Conservation (phyloP, 306 rosid genomes). For the peach (Prunus persica) region DNA sequence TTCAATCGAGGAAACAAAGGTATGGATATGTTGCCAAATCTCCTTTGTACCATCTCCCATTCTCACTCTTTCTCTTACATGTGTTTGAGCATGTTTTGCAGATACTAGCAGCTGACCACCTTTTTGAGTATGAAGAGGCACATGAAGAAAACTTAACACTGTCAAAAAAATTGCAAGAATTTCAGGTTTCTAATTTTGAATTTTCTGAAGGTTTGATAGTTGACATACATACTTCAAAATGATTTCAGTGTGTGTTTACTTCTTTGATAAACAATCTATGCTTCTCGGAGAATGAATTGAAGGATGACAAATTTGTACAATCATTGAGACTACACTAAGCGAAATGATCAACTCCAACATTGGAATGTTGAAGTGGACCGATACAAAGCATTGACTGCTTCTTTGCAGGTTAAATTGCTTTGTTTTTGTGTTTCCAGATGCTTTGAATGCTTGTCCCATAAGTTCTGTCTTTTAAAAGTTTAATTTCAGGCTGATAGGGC, state of each 20-base stretch:
- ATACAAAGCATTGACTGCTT: constrained; percentile 56
- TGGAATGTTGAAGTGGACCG: constrained; percentile 75
- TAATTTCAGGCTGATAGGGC: constrained; percentile 69
- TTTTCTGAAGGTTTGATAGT: constrained; percentile 7
- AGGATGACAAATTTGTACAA: constrained; percentile 75
- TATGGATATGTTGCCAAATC: constrained; percentile 18
- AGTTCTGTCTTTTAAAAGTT: constrained; percentile 14
- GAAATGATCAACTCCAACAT: constrained; percentile 86
- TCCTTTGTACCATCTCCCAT: constrained; percentile 13
- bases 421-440: no score
- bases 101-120: constrained; percentile 74
- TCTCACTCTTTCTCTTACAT: constrained; percentile 5
- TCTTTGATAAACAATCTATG: constrained; percentile 16
- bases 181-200: constrained; percentile 58
- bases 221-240: constrained; percentile 5
- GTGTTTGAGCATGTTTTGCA: constrained; percentile 32
- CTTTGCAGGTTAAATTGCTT: constrained; percentile 60
- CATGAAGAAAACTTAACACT: constrained; percentile 56
- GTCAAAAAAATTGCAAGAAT: constrained; percentile 72
- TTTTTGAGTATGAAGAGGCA: constrained; percentile 79
- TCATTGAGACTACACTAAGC: constrained; percentile 63
- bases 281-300: constrained; percentile 62
- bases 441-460: constrained; percentile 9
- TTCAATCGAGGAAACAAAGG: constrained; percentile 93
- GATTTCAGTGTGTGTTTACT: background rate